phyloP scores from a whole-genome alignment of 306 rosid species.

The Casuarina equisetifolia region DNA sequence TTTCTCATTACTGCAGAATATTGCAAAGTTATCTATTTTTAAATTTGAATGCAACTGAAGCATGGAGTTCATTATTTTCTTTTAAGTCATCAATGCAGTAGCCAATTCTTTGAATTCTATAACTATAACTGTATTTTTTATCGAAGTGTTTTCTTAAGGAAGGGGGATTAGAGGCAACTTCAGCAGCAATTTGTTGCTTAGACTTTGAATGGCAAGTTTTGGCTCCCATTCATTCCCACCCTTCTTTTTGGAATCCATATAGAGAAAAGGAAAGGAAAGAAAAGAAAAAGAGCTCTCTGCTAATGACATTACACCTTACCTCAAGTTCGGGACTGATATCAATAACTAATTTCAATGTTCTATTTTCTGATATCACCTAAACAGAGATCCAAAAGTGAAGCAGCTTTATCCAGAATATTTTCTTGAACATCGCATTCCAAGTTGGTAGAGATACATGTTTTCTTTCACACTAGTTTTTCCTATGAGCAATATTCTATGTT shows the following conservation, averaged over 20 bases:
- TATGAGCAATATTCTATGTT: slow-evolving; percentile 28
- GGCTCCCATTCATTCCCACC: not conserved
- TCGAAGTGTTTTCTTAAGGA: not conserved
- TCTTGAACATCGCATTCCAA: slow-evolving; percentile 2
- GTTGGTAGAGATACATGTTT: not conserved
- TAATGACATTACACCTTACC: not conserved
- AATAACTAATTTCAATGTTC: not conserved
- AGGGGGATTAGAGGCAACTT: not conserved
- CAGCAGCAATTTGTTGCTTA: not conserved
- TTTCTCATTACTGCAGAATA: slow-evolving; percentile 28
- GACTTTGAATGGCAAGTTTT: not conserved
- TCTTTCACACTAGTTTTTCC: slow-evolving; percentile 17
- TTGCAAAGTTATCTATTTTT: slow-evolving; percentile 8
- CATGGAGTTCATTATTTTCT: slow-evolving; percentile 13
- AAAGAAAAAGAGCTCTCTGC: not conserved
- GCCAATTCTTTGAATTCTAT: not conserved
- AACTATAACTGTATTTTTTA: not conserved
- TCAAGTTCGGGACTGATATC: not conserved
- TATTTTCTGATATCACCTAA: not conserved
- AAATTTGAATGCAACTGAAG: slow-evolving; percentile 10
- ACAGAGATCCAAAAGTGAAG: not conserved
- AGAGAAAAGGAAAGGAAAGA: not conserved
- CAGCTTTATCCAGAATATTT: not conserved
- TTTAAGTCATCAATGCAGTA: not conserved
- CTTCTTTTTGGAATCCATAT: not conserved